These are phyloP conservation scores for Talaromyces albobiverticillius DNA, from an alignment of 2,329 filamentous ascomycete species.

Conservation along the genomic window DNA sequence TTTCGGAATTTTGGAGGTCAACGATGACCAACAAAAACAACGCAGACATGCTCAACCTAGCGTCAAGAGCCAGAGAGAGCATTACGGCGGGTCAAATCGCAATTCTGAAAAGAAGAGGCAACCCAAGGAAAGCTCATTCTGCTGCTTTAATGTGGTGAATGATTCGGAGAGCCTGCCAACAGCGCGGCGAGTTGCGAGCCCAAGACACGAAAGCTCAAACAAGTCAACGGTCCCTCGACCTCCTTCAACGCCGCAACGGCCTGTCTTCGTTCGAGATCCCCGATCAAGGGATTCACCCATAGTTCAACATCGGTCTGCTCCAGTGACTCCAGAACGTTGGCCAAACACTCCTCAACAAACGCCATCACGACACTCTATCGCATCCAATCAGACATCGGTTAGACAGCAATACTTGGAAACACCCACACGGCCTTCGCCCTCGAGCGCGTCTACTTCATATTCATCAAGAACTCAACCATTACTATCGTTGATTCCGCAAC, in stretches of 20 bases:
- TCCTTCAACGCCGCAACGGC: conserved; percentile 10
- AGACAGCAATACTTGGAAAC: conserved; percentile 7
- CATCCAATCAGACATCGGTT: conserved; percentile 5
- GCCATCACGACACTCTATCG: conserved; percentile 12
- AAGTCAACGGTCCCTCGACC: conserved; percentile 9
- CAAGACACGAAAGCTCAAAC: conserved; percentile 8
- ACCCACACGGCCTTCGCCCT: conserved; percentile 15
- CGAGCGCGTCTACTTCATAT: conserved; percentile 20
- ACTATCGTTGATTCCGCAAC: conserved; percentile 67
- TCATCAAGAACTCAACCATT: conserved; percentile 45
- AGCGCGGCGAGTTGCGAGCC: conserved; percentile 22
- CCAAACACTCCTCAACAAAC: conserved; percentile 16
- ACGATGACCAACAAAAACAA: conserved; percentile 28
- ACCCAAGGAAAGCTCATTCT: conserved; percentile 21
- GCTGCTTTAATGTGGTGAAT: conserved; percentile 33
- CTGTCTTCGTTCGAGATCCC: conserved; percentile 12
- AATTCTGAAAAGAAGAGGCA: conserved; percentile 12
- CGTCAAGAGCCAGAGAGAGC: conserved; percentile 16
- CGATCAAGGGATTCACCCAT: conserved; percentile 3
- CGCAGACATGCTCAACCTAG: conserved; percentile 9
- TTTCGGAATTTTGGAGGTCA: conserved; percentile 69
- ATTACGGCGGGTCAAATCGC: not conserved
- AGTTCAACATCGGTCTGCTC: conserved; percentile 12
- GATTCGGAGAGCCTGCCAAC: conserved; percentile 24
- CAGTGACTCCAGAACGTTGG: conserved; percentile 11